Base-by-base conservation (phyloP, 164 flowering plant genomes). In the Vitis vinifera region DNA sequence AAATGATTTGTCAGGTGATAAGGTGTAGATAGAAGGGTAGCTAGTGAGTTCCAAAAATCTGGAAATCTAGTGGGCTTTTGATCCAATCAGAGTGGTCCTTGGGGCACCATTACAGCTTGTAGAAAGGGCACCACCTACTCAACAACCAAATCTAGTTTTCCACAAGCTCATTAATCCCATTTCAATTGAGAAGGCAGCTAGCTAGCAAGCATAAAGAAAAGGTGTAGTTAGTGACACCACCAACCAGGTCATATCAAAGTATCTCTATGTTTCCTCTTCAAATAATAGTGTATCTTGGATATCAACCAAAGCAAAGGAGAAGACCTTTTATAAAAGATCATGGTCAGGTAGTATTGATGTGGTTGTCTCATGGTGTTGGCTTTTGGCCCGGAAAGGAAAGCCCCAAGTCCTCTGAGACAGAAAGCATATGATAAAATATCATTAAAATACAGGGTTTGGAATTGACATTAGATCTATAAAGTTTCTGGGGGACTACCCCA, bases 361-460 rank as follows among this genome's bases (percentile, higher is more conserved):
- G 37, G 51, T 76, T 76, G 82, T 82, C 78, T 57, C 51, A 44
- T 66, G 77, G 79, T 30, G 70, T 75, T 73, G 76, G 77, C 68
- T 55, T 77, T 75, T 79, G 79, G 79, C 81, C 10, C 68, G 65
- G 66, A 74, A 78, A 68, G 77, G 77, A 68, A 72, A 75, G 55
- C 72, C 71, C 70, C 74, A 66, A 68, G 55, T 49, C 75, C 52
- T 56, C 15, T 55, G 29, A 73, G 73, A 68, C 83, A 75, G 71
- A 73, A 73, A 70, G 63, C 65, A 71, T 57, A 66, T 51, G 63
- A 52, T 61, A 62, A 23, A 66, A 75, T 60, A 62, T 13, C 37
- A 55, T 59, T 50, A 49, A 70, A 59, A 60, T 51, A 52, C 23
- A 31, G 27, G 59, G 69, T 57, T 61, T 63, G 65, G 70, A 71